Base-by-base conservation (phyloP, 1,284 basidiomycete species). In the Cryptococcus floricola region DNA sequence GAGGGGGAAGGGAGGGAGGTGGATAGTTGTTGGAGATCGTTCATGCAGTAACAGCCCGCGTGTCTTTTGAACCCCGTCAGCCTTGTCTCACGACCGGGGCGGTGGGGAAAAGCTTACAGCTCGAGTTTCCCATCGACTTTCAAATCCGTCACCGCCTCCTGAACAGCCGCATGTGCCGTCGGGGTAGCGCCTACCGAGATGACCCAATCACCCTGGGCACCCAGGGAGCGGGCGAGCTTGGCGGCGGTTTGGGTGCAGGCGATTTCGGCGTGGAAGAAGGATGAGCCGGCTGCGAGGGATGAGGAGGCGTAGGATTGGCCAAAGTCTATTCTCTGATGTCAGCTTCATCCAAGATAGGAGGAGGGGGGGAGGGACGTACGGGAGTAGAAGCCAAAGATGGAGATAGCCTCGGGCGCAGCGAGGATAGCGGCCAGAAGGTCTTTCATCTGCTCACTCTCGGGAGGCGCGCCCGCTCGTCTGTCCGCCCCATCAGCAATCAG, bases 101-200 rank as follows among this genome's bases (percentile, higher is more conserved):
- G 16, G 16, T 25, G 27, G 23, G 8, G 19, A 13, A 13, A 14
- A 23, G 59, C 65, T 62, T 46, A 71, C 69, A 74, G 54, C 51
- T 76, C 74, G 12, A 77, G 56, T 18, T 59, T 60, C 2, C 71
- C 74, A n/a, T 69, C 60, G 12, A 72, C 31, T 10, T 34, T 34
- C 31, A 34, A 28, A 12, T 31, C 34, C 13, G 50, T 37, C 18
- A 31, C 46, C 10, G 38, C 54, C 44, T 58, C 60, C 31, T 56
- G 54, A 7, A 63, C 62, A 38, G 67, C 69, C 1, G 69, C 69
- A 56, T 71, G 69, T 0, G 89, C 89, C 2, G 90, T 87, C 1
- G 90, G 90, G 2, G 90, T 92, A n/a, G 89, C 87, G 13, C 90
- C 90, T 1, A 91, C 86, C 2, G 87, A 87, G 23, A 92, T 77